Evolutionary conservation across 192 early-diverging fungal species (phyloP).

Genomic region (Coemansia sp.): DNA sequence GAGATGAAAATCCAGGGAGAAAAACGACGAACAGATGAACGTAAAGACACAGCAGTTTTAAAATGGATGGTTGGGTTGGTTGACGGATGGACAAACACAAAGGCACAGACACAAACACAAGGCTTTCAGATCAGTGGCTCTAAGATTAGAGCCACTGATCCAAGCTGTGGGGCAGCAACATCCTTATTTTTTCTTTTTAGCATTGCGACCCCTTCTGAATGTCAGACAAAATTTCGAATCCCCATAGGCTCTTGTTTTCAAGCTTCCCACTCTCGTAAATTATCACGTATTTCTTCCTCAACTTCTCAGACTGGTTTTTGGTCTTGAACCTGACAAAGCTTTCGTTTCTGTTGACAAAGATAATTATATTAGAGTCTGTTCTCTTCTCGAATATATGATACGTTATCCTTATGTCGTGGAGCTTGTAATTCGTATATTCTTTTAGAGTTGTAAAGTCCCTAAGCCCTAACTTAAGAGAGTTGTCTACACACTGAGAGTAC

Average conservation of each 20-base stretch:
- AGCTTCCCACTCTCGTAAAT: neutral
- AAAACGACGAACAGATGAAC: too few relatives aligned
- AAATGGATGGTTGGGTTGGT: too few relatives aligned
- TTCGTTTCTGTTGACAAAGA: neutral
- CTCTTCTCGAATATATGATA: neutral
- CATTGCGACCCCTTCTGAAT: too few relatives aligned
- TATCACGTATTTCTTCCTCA: neutral
- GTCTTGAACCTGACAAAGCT: neutral
- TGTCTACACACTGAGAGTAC: neutral
- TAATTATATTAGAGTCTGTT: neutral
- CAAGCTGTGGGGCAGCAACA: too few relatives aligned
- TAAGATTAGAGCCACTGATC: too few relatives aligned
- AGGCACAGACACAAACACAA: too few relatives aligned
- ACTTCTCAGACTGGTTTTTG: neutral
- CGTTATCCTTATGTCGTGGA: neutral
- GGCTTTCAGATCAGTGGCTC: too few relatives aligned
- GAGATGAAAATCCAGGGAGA: too few relatives aligned
- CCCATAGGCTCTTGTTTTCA: neutral
- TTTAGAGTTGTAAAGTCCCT: neutral
- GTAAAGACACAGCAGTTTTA: too few relatives aligned
- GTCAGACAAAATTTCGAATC: neutral
- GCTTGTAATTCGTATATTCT: neutral
- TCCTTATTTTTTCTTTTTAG: too few relatives aligned
- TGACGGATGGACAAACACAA: too few relatives aligned
- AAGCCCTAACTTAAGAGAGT: neutral